Conservation (phyloP, 2,329 filamentous ascomycete species). For the Beauveria medogensis region DNA sequence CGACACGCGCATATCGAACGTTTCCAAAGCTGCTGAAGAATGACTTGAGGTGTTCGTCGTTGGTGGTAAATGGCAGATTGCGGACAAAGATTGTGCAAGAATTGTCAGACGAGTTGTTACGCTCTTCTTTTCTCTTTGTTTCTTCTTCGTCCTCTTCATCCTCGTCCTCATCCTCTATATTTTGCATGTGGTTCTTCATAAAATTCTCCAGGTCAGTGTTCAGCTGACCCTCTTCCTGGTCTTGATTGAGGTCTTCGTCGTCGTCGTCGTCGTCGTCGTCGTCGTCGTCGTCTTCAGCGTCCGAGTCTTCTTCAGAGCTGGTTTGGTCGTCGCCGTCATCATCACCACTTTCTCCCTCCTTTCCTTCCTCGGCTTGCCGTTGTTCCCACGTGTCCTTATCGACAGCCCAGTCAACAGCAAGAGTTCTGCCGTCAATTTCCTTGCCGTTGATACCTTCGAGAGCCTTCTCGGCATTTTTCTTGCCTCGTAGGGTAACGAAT, state of each 20-base stretch:
- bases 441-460: constrained; percentile 82
- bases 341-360: constrained; percentile 20
- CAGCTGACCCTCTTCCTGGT: constrained; percentile 32
- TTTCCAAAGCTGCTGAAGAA: constrained; percentile 85
- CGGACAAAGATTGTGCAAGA: constrained; percentile 81
- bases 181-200: constrained; percentile 48
- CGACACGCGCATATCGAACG: constrained; percentile 85
- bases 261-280: constrained; percentile 22
- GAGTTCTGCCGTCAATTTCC: constrained; percentile 73
- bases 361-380: constrained; percentile 36
- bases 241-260: constrained; percentile 23
- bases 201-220: constrained; percentile 45
- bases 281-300: constrained; percentile 20
- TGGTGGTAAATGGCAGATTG: constrained; percentile 83
- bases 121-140: constrained; percentile 20
- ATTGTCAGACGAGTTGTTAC: constrained; percentile 45
- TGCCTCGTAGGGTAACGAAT: constrained; percentile 80
- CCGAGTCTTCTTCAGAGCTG: constrained; percentile 18
- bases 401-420: constrained; percentile 96
- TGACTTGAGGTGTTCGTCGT: constrained; percentile 71
- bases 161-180: constrained; percentile 50
- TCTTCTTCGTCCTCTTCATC: constrained; percentile 38
- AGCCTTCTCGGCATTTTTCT: constrained; percentile 86
- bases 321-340: constrained; percentile 20
- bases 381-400: constrained; percentile 81